Evolutionary conservation across 1,284 basidiomycete species (phyloP).

Genomic region (Ustilago nuda): DNA sequence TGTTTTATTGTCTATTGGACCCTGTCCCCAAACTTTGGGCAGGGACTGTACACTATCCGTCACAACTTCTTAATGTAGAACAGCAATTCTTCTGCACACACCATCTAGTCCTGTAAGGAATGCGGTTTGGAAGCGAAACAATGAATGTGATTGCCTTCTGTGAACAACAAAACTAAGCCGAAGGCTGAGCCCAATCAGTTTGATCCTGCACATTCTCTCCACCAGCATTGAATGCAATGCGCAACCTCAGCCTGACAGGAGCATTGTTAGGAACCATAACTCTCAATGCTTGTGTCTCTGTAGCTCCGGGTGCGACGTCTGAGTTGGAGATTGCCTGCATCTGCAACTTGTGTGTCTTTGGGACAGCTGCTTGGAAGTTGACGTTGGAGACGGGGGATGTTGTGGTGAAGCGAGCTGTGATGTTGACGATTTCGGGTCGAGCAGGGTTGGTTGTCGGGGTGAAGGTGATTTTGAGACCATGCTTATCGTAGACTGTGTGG

Average conservation of each 20-base stretch:
- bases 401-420: slow-evolving; percentile 85
- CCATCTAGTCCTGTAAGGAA: neutral
- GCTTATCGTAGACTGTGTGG: slow-evolving; percentile 90
- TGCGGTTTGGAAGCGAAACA: neutral
- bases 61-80: neutral
- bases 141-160: neutral
- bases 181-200: slow-evolving; percentile 77
- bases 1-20: no score
- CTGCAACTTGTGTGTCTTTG: slow-evolving; percentile 96
- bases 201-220: slow-evolving; percentile 83
- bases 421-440: slow-evolving; percentile 87
- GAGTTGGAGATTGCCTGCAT: slow-evolving; percentile 97
- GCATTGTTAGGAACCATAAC: slow-evolving; percentile 87
- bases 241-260: slow-evolving; percentile 83
- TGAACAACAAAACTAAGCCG: slow-evolving; percentile 9
- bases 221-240: slow-evolving; percentile 80
- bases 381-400: slow-evolving; percentile 75
- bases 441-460: slow-evolving; percentile 83
- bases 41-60: neutral
- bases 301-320: slow-evolving; percentile 79
- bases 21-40: no score
- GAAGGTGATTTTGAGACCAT: slow-evolving; percentile 87
- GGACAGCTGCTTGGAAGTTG: slow-evolving; percentile 97
- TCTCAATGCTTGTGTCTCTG: slow-evolving; percentile 94
- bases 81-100: neutral